A percentile compares a stretch with the other conserved stretches of the same genome.
These are phyloP conservation scores for Leccinum boreale DNA, from an alignment of 768 basidiomycete genomes.

Conservation along the genomic window DNA sequence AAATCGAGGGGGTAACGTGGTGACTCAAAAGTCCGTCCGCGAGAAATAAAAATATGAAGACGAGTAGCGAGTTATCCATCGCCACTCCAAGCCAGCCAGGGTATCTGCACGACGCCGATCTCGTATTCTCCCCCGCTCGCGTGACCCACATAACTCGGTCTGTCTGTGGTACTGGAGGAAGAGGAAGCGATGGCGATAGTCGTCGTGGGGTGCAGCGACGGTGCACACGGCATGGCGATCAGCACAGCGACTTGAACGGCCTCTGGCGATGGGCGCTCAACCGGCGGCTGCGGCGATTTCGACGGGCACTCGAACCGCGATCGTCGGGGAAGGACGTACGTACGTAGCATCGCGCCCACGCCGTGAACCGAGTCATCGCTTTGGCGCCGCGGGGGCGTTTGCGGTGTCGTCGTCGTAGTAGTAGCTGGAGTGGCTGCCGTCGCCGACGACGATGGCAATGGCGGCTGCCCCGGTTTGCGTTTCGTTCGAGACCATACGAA, in stretches of 20 bases:
- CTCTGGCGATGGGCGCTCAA: constrained; percentile 15
- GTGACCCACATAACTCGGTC: constrained; percentile 5
- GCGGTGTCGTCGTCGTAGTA: background rate
- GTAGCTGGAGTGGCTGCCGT: background rate
- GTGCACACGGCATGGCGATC: constrained; percentile 44
- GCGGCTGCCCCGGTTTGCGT: background rate
- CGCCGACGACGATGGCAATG: background rate
- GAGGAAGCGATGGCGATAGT: background rate
- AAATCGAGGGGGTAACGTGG: background rate
- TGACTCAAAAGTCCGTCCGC: background rate
- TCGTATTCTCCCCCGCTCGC: constrained; percentile 35
- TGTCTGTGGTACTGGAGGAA: background rate
- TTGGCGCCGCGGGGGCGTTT: background rate
- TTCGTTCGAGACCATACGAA: constrained; percentile 17
- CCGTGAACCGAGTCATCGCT: background rate
- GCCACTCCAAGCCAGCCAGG: constrained; percentile 27
- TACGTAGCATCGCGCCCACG: constrained; percentile 3
- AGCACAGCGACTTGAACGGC: constrained; percentile 41
- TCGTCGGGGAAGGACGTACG: constrained; percentile 6
- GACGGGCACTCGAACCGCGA: constrained; percentile 2
- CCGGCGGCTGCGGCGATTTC: constrained; percentile 12
- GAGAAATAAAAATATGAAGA: background rate
- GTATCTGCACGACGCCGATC: constrained; percentile 41
- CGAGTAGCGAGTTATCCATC: background rate
- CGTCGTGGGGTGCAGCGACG: background rate